phyloP scores from a whole-genome alignment of 2,329 filamentous ascomycete genomes.

The Pseudocercospora cruenta region DNA sequence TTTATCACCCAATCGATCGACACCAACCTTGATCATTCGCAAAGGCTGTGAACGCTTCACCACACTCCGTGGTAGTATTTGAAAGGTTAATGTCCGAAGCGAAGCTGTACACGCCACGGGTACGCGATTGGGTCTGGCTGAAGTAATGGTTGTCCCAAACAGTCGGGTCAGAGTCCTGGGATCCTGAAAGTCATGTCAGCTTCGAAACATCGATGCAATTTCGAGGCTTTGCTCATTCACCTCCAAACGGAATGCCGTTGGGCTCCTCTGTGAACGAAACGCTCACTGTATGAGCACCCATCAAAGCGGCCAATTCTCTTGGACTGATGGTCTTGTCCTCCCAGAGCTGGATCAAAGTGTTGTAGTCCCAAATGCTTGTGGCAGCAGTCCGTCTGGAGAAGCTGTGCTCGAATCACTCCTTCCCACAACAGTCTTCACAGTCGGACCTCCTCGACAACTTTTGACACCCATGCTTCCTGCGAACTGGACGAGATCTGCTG shows the following conservation, averaged over 20 bases:
- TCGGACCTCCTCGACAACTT: conserved; percentile 57
- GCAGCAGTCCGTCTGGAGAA: conserved; percentile 51
- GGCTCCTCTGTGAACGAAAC: conserved; percentile 46
- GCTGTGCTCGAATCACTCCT: conserved; percentile 49
- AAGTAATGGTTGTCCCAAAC: not conserved
- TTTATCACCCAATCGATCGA: not conserved
- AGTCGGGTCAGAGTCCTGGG: not conserved
- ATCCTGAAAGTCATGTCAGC: not conserved
- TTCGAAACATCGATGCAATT: not conserved
- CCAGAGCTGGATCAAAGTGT: conserved; percentile 53
- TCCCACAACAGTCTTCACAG: conserved; percentile 55
- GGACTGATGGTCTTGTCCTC: conserved; percentile 55
- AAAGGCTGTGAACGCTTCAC: not conserved
- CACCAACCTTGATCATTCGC: not conserved
- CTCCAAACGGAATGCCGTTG: conserved; percentile 37
- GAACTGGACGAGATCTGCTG: conserved; percentile 60
- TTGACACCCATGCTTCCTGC: conserved; percentile 52
- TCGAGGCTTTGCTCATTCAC: not conserved
- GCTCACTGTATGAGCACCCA: conserved; percentile 58
- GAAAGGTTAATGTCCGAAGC: not conserved
- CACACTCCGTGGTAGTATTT: not conserved
- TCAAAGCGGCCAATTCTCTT: conserved; percentile 56
- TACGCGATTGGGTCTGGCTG: not conserved
- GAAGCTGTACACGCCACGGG: not conserved
- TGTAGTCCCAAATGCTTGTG: conserved; percentile 43